phyloP scores from a whole-genome alignment of 148 eudicot species.

The Beta vulgaris region DNA sequence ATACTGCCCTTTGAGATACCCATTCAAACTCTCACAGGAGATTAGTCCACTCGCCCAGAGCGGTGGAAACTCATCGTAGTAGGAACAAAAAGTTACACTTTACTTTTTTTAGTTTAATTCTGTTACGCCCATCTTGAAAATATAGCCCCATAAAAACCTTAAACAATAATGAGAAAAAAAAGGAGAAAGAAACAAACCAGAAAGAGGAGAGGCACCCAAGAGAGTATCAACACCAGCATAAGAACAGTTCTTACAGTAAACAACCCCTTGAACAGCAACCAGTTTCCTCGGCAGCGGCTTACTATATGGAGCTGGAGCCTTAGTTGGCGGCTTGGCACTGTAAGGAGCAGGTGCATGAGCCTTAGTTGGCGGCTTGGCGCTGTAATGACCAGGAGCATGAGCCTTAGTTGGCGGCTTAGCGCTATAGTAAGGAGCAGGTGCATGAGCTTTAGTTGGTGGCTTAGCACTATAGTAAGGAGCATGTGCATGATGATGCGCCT shows the following conservation, averaged over 20 bases:
- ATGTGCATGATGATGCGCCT: conserved; percentile 13
- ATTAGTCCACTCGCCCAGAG: too few species aligned
- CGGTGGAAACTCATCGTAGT: too few species aligned
- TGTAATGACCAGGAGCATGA: too few species aligned
- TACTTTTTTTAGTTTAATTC: too few species aligned
- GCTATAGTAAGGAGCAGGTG: conserved; percentile 3
- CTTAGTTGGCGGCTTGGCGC: conserved; percentile 21
- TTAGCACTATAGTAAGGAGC: not conserved
- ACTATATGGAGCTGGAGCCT: not conserved
- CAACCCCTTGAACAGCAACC: conserved; percentile 68
- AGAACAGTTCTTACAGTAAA: conserved; percentile 76
- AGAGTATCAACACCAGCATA: conserved; percentile 57
- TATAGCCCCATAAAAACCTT: not conserved
- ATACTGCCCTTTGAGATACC: too few species aligned
- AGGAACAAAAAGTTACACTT: too few species aligned
- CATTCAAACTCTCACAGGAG: too few species aligned
- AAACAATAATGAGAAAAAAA: not conserved
- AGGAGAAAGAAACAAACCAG: conserved; percentile 28
- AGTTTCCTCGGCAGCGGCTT: conserved; percentile 28
- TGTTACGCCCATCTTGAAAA: too few species aligned
- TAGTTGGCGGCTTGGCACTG: conserved; percentile 13
- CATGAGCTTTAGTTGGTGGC: not conserved
- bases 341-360: conserved; percentile 7
- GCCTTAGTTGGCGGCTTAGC: conserved; percentile 7
- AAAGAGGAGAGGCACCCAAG: conserved; percentile 50